Base-by-base conservation (phyloP, 768 basidiomycete genomes). In the Trametes cinnabarina region DNA sequence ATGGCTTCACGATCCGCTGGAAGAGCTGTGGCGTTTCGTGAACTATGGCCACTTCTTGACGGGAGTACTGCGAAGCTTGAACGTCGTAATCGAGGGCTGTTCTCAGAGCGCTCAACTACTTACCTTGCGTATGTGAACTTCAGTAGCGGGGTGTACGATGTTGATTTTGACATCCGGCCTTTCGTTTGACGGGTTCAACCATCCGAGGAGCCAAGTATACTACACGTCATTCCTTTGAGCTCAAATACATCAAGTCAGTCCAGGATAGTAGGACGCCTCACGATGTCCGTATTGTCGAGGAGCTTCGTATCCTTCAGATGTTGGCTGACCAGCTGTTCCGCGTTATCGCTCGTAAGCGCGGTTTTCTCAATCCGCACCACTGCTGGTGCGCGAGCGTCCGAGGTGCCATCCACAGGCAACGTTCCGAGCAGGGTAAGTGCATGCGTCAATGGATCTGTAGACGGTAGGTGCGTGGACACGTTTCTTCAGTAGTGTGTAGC, bases 71-170 rank as follows among this genome's bases (percentile, higher is more conserved):
- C 3, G 12, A 15, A 23, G 35, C 25, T 23, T 55, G 1, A 28
- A 37, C 15, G 42, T 6, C 23, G 17, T 34, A 19, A 40, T 37
- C 15, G 48, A n/a, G n/a, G 50, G 25, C 30, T 17, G 14, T 51
- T 34, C 58, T 2, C 2, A 1, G 4, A 4, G 19, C 17, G 19
- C 4, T 10, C 17, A 2, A 19, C 19, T 9, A 32, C 65, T 28
- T 35, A 86, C 90, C 80, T 97, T 97, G 60, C 80, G 81, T 57
- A 98, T 86, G 67, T 98, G 94, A 3, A 86, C 83, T 8, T 94
- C 90, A 0, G 93, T 98, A 1, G 93, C 93, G 15, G 96, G 96
- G 61, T 81, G 89, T 50, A 97, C 87, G 17, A 94, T 76, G 60
- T 85, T 90, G 63, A 98, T 81, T 73, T 92, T 92, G 57, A 94